Evolutionary conservation across 2,329 filamentous ascomycete genomes (phyloP).

Genomic region (Orbilia ellipsospora): DNA sequence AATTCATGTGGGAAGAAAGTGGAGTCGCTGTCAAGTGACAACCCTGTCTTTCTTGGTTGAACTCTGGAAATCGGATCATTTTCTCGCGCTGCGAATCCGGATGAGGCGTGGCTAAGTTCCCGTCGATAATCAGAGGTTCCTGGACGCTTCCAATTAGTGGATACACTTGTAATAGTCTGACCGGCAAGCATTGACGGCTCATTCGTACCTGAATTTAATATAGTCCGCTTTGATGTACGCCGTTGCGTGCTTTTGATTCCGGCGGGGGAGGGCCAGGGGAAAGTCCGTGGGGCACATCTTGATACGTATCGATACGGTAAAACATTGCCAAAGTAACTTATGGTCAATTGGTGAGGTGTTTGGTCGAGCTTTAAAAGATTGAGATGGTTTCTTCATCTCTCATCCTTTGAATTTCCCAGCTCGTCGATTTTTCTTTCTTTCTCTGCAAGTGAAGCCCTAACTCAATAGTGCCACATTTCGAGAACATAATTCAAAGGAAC

Average conservation of each 20-base stretch:
- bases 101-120: slow-evolving; percentile 53
- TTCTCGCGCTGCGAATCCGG: slow-evolving; percentile 19
- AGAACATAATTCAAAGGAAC: neutral
- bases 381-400: slow-evolving; percentile 23
- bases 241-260: slow-evolving; percentile 54
- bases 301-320: slow-evolving; percentile 26
- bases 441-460: no score
- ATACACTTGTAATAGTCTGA: slow-evolving; percentile 32
- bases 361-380: slow-evolving; percentile 46
- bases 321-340: slow-evolving; percentile 20
- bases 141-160: slow-evolving; percentile 48
- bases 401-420: slow-evolving; percentile 10
- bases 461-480: neutral
- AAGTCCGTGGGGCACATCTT: slow-evolving; percentile 42
- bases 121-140: slow-evolving; percentile 54
- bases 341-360: slow-evolving; percentile 6
- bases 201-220: slow-evolving; percentile 53
- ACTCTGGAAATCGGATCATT: slow-evolving; percentile 15
- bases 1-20: slow-evolving; percentile 17
- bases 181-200: slow-evolving; percentile 50
- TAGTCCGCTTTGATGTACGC: slow-evolving; percentile 36
- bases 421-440: neutral
- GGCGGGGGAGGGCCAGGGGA: slow-evolving; percentile 32
- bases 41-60: slow-evolving; percentile 30
- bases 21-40: slow-evolving; percentile 51